Conservation (phyloP, 768 basidiomycete genomes). For the Leccinellum albellum region DNA sequence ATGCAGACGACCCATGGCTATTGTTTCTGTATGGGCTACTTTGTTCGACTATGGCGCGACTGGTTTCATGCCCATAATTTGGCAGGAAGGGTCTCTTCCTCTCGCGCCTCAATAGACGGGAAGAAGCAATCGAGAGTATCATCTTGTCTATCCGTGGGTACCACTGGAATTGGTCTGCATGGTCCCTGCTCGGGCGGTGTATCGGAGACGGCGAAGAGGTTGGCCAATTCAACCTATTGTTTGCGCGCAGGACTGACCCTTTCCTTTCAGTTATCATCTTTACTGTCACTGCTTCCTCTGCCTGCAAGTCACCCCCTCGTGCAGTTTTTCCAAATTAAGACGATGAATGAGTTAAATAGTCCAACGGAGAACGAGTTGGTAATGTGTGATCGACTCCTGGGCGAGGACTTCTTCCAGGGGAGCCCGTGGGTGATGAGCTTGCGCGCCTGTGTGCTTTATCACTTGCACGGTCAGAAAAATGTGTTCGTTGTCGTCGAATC, state of each 20-base stretch:
- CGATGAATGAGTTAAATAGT: constrained; percentile 84
- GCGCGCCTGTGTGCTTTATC: constrained; percentile 83
- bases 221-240: constrained; percentile 1
- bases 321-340: constrained; percentile 81
- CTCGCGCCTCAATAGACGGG: constrained; percentile 70
- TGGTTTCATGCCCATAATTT: neutral
- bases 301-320: constrained; percentile 52
- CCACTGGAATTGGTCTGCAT: constrained; percentile 95
- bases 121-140: constrained; percentile 81
- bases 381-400: constrained; percentile 74
- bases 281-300: constrained; percentile 45
- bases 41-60: neutral
- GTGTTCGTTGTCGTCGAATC: neutral
- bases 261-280: constrained; percentile 37
- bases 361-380: constrained; percentile 83
- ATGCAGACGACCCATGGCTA: constrained; percentile 72
- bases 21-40: constrained; percentile 61
- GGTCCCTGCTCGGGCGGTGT: constrained; percentile 77
- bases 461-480: constrained; percentile 70
- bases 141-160: constrained; percentile 72
- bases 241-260: constrained; percentile 8
- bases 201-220: constrained; percentile 88
- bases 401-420: constrained; percentile 68
- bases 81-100: constrained; percentile 80
- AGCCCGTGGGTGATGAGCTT: constrained; percentile 86